phyloP scores from a whole-genome alignment of 2,329 filamentous ascomycete genomes.

The Paecilomyces niveus region DNA sequence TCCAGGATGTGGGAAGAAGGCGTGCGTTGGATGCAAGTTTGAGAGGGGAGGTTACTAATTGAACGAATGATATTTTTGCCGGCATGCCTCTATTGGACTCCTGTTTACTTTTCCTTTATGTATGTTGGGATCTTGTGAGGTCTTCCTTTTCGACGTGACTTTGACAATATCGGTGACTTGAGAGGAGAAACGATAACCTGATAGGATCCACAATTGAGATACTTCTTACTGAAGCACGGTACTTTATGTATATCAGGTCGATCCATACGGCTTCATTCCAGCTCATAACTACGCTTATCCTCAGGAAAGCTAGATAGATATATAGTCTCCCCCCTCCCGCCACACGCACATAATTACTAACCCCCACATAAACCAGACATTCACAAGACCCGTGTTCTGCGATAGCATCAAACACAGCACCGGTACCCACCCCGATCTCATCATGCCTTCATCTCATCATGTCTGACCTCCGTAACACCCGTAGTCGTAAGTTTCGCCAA shows the following conservation, averaged over 20 bases:
- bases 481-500: conserved; percentile 4
- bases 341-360: too few species aligned
- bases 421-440: neutral
- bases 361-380: neutral
- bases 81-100: neutral
- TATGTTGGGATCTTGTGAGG: neutral
- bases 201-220: too few species aligned
- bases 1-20: conserved; percentile 18
- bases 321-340: neutral
- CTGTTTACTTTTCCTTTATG: neutral
- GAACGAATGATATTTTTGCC: neutral
- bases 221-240: too few species aligned
- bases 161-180: too few species aligned
- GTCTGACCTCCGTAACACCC: neutral
- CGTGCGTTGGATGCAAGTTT: conserved; percentile 26
- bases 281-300: neutral
- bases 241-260: too few species aligned
- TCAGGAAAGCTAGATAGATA: neutral
- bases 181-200: too few species aligned
- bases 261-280: neutral
- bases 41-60: conserved; percentile 10
- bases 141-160: too few species aligned
- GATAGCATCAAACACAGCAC: neutral
- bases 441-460: neutral
- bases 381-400: neutral